phyloP scores from a whole-genome alignment of 306 rosid genomes.

The Gastrolobium villosum region DNA sequence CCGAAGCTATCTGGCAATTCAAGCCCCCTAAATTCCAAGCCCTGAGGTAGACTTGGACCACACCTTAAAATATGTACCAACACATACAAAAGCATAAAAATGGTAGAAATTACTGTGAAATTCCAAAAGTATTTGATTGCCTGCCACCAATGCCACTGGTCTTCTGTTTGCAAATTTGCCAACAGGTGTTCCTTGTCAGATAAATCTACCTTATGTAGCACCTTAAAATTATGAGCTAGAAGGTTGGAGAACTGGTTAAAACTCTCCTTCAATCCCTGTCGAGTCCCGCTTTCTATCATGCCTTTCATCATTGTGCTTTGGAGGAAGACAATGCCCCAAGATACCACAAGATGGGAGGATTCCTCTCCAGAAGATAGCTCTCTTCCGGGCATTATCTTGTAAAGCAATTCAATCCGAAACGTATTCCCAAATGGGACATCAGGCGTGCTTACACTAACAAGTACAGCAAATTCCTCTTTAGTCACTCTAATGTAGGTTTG shows the following conservation, averaged over 20 bases:
- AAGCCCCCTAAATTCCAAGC: slow-evolving; percentile 81
- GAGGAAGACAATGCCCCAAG: slow-evolving; percentile 77
- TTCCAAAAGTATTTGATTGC: slow-evolving; percentile 74
- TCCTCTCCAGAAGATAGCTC: slow-evolving; percentile 66
- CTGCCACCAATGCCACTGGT: slow-evolving; percentile 69
- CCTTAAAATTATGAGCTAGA: slow-evolving; percentile 63
- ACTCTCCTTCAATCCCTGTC: slow-evolving; percentile 83
- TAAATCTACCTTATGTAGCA: slow-evolving; percentile 51
- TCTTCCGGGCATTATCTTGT: slow-evolving; percentile 78
- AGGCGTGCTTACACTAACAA: slow-evolving; percentile 70
- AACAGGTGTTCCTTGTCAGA: slow-evolving; percentile 65
- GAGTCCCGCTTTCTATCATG: slow-evolving; percentile 77
- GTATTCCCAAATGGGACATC: slow-evolving; percentile 88
- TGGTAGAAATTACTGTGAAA: slow-evolving; percentile 66
- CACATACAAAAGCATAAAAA: slow-evolving; percentile 63
- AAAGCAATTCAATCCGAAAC: slow-evolving; percentile 78
- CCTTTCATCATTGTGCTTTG: slow-evolving; percentile 87
- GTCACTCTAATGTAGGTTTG: slow-evolving; percentile 75
- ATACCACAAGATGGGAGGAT: slow-evolving; percentile 69
- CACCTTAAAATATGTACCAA: slow-evolving; percentile 70
- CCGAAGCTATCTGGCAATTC: slow-evolving; percentile 91
- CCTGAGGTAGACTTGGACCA: slow-evolving; percentile 59
- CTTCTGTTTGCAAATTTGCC: slow-evolving; percentile 62
- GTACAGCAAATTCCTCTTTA: slow-evolving; percentile 69
- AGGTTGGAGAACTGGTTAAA: slow-evolving; percentile 62